A percentile compares a stretch with the other conserved stretches of the same genome.
phyloP scores from a whole-genome alignment of 306 rosid genomes.

The Pachyrhizus erosus region DNA sequence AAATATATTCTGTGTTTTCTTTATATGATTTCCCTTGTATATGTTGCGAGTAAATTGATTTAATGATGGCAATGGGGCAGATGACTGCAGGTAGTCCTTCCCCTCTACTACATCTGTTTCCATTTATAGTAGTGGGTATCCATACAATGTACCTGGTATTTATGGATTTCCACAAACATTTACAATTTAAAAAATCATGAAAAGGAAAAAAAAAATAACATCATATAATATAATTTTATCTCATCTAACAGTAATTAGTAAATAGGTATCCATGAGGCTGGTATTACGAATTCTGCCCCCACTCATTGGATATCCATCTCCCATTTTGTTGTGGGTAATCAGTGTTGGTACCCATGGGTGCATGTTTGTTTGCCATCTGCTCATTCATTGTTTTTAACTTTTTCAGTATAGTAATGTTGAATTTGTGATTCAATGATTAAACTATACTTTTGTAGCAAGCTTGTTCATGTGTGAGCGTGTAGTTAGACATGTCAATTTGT shows the following conservation, averaged over 20 bases:
- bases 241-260: not conserved
- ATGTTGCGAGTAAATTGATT: constrained; percentile 9
- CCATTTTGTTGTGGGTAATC: not conserved
- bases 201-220: not conserved
- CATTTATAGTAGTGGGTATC: not conserved
- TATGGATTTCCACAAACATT: not conserved
- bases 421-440: constrained; percentile 28
- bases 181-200: not conserved
- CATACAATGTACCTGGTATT: not conserved
- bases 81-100: not conserved
- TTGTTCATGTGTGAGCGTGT: constrained; percentile 27
- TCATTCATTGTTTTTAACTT: constrained; percentile 17
- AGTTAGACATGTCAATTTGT: not conserved
- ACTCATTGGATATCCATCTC: not conserved
- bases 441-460: constrained; percentile 2
- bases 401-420: constrained; percentile 18
- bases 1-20: constrained; percentile 13
- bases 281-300: not conserved
- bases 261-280: not conserved
- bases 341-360: not conserved
- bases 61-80: not conserved
- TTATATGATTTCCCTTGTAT: constrained; percentile 25
- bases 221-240: not conserved
- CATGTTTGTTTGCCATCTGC: not conserved
- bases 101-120: not conserved